Base-by-base conservation (phyloP, 208 protist species). In the Sergeia podlipaevii region DNA sequence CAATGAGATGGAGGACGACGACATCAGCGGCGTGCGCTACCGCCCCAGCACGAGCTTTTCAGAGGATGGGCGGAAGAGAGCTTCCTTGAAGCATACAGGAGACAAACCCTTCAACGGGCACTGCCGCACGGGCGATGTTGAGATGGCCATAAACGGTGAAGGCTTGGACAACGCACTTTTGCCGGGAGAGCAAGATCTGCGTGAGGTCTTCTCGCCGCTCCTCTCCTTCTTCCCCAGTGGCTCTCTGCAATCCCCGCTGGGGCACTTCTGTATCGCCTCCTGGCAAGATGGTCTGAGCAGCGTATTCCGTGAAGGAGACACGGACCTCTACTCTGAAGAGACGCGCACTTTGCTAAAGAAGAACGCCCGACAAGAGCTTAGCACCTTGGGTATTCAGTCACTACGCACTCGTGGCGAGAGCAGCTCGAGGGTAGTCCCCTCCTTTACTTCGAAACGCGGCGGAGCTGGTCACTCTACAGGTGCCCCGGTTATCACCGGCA, bases 241-340 rank as follows among this genome's bases (percentile, higher is more conserved):
- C 58, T 51, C 50, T 3, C n/a, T 85, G 23, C 77, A 80, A 55
- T 55, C 52, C 7, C 70, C 70, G 11, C 29, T 70, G 10, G 55
- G 60, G 41, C 61, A 74, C 53, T 42, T 85, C 10, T 61, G 73
- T 10, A 47, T 80, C 23, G 65, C 77, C 8, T 54, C 58, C 10
- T 85, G 77, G 77, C 77, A 85, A 57, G 69, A 85, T 38, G 58
- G 65, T 13, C 45, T 80, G 4, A 65, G 48, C 4, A 24, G 52
- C 3, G 52, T 73, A 0, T 64, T 85, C 45, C 47, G 50, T 13
- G 50, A 63, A 10, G 66, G 55, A 4, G 67, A 81, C 48, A 60
- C 60, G 51, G 62, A 65, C 8, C 62, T 77, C 33, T 58, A 71
- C 39, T 39, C 53, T 41, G 57, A 45, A 32, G 75, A 77, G 4